A percentile compares a stretch with the other conserved stretches of the same genome.
phyloP scores from a whole-genome alignment of 352 stramenopile genomes.

The Globisporangium spinosum region DNA sequence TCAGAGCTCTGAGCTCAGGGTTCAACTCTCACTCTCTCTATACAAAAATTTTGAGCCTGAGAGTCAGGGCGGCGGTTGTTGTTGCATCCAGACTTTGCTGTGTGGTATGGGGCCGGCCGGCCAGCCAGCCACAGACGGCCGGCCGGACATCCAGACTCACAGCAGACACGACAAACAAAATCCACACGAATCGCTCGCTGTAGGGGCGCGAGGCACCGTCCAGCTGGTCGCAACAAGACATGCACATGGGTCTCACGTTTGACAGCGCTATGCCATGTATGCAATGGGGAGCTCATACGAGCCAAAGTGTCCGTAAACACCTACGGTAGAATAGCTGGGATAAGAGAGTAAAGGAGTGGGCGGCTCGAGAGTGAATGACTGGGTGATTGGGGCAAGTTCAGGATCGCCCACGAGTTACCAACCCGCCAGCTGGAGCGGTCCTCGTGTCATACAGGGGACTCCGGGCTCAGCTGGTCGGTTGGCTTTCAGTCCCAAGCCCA shows the following conservation, averaged over 20 bases:
- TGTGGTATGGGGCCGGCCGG: not conserved
- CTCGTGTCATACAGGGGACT: slow-evolving; percentile 2
- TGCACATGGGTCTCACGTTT: not conserved
- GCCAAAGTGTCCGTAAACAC: not conserved
- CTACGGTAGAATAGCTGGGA: not conserved
- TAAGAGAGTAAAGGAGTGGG: not conserved
- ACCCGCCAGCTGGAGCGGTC: not conserved
- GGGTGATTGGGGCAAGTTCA: not conserved
- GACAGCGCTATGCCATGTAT: not conserved
- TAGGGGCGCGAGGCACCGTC: not conserved
- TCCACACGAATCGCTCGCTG: not conserved
- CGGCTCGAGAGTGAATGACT: no score
- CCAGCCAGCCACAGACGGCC: not conserved
- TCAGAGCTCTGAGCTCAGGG: not conserved
- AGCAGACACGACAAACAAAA: not conserved
- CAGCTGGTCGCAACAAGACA: not conserved
- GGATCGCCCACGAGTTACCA: not conserved
- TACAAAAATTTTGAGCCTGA: not conserved
- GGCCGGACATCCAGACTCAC: not conserved
- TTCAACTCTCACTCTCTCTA: not conserved
- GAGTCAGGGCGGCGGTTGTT: no score
- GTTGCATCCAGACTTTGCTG: no score
- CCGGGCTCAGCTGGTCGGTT: not conserved
- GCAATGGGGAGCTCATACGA: not conserved
- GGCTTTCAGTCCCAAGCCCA: not conserved